phyloP scores from a whole-genome alignment of 495 filamentous ascomycete species.

The Hypoxylon fragiforme region DNA sequence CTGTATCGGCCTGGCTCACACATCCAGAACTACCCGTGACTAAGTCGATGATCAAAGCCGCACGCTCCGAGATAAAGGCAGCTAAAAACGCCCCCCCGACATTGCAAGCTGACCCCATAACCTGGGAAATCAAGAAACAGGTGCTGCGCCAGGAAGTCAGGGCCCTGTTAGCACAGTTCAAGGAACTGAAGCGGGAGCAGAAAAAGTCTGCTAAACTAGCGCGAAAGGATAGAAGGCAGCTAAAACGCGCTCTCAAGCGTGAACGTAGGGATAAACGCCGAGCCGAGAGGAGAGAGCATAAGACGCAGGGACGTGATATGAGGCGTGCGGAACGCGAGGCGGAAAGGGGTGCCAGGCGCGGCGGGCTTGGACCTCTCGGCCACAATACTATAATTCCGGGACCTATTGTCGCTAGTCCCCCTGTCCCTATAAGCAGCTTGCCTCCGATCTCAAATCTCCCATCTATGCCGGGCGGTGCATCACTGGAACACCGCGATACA shows the following conservation, averaged over 20 bases:
- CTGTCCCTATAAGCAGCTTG: too few species aligned
- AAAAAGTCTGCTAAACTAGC: constrained; percentile 10
- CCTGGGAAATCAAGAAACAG: constrained; percentile 26
- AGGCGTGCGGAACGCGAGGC: constrained; percentile 14
- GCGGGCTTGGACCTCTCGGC: too few species aligned
- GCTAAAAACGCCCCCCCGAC: constrained; percentile 34
- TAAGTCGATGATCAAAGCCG: constrained; percentile 41
- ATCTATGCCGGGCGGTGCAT: too few species aligned
- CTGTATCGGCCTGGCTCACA: constrained; percentile 44
- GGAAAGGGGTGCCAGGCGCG: too few species aligned
- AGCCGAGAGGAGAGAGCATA: constrained; percentile 39
- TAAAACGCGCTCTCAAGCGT: constrained; percentile 32
- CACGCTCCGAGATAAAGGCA: constrained; percentile 45
- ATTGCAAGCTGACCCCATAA: constrained; percentile 1
- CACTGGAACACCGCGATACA: too few species aligned
- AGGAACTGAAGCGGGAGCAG: constrained; percentile 47
- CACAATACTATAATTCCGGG: too few species aligned
- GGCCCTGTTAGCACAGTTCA: constrained; percentile 44
- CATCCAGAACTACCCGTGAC: constrained; percentile 50
- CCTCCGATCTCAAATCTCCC: too few species aligned
- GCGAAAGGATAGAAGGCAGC: constrained; percentile 19
- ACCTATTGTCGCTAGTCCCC: too few species aligned
- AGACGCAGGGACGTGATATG: constrained; percentile 30
- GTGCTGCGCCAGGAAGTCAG: constrained; percentile 46
- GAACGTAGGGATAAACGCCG: constrained; percentile 33